A percentile compares a stretch with the other conserved stretches of the same genome.
Evolutionary conservation across 1,284 basidiomycete genomes (phyloP).

Genomic region (Papiliotrema nemorosa): DNA sequence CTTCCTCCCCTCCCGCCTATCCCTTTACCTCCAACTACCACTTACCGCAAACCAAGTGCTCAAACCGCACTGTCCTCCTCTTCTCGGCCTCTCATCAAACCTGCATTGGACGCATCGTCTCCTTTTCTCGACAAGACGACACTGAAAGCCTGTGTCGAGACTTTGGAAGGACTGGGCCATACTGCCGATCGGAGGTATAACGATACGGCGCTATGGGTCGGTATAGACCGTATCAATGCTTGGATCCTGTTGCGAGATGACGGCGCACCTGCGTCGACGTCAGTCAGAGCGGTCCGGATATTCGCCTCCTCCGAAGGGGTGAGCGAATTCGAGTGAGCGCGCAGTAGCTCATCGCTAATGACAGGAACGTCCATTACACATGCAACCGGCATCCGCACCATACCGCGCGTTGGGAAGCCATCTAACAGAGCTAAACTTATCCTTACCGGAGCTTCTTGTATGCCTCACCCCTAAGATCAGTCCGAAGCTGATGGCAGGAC

Average conservation of each 20-base stretch:
- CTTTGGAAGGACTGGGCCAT: not conserved
- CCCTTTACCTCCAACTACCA: conserved; percentile 6
- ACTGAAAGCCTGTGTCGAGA: not conserved
- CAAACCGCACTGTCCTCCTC: not conserved
- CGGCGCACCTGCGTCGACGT: not conserved
- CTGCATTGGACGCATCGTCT: not conserved
- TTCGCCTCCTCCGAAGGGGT: not conserved
- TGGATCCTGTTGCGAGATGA: not conserved
- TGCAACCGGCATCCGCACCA: conserved; percentile 2
- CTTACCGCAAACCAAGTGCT: not conserved
- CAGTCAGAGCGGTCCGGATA: not conserved
- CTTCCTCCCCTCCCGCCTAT: conserved; percentile 11
- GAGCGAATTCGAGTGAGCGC: not conserved
- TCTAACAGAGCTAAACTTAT: conserved; percentile 11
- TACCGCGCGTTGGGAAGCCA: conserved; percentile 7
- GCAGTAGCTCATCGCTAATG: not conserved
- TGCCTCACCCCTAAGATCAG: not conserved
- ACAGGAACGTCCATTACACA: conserved; percentile 7
- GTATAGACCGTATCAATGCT: not conserved
- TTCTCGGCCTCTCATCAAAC: not conserved
- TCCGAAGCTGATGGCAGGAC: conserved; percentile 8
- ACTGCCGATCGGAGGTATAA: not conserved
- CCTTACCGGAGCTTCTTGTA: conserved; percentile 16
- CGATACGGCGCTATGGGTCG: conserved; percentile 1
- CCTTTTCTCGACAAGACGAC: not conserved